Evolutionary conservation across 306 rosid species (phyloP), one percentile per base, ranked within the genome.

Genomic region (Parietaria judaica): DNA sequence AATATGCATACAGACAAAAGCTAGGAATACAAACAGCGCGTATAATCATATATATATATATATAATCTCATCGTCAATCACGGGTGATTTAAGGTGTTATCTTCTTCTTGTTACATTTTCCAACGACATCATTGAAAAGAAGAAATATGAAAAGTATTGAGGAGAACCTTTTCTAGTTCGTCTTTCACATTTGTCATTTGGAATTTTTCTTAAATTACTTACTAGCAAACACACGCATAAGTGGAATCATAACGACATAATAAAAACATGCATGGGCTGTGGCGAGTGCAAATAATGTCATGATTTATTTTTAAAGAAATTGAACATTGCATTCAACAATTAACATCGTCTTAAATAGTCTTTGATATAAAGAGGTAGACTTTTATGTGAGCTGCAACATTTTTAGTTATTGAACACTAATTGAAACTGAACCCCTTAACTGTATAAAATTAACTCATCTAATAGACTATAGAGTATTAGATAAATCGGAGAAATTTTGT

Each of bases 61-160:
- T 56, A 47, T 66, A 74, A 74, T 74, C 79, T 46, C 79, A 15
- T 58, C 79, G 79, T 43, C 48, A 74, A 52, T 74, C 71, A 59
- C 79, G 79, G 79, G 43, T 14, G 48, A n/a, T 7, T 37, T 11
- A 10, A 14, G 13, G 44, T 6, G 11, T 15, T 11, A 15, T 5
- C 56, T 38, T 43, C 56, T 38, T 43, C 44, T 14, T 13, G 4
- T 51, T n/a, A 13, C 65, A 61, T 51, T 68, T 60, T 53, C 60
- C 36, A 35, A 4, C 14, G 64, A 46, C 8, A 15, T 37, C 17
- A 59, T n/a, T 49, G 13, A 49, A 49, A 49, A 46, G 50, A 46
- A 46, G 13, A 5, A 41, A 41, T 41, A 41, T 5, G 6, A 41
- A 3, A 5, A 3, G 9, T 41, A 56, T 35, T 35, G 13, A 41